Percentiles rank a stretch among this genome's conserved stretches.
phyloP scores from a whole-genome alignment of 2,329 filamentous ascomycete genomes.

The Aspergillus fumigatiaffinis region DNA sequence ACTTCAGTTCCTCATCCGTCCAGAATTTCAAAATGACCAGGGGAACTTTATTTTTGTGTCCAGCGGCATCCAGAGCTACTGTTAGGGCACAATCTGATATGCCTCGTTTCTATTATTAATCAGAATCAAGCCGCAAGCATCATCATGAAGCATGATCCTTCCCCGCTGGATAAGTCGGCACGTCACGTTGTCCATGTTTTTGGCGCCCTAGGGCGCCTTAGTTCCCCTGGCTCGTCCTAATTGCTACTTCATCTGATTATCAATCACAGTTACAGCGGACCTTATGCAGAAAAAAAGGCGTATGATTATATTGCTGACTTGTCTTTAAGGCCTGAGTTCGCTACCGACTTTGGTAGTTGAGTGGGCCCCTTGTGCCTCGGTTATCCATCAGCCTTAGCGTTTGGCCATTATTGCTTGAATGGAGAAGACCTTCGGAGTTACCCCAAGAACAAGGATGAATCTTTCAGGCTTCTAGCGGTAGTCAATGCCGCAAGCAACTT shows the following conservation, averaged over 20 bases:
- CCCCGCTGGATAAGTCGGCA: slow-evolving; percentile 25
- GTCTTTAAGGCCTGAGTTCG: background rate
- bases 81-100: too few species aligned
- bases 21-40: background rate
- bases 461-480: background rate
- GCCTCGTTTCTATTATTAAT: background rate
- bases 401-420: background rate
- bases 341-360: background rate
- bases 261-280: background rate
- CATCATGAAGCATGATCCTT: background rate
- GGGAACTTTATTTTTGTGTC: background rate
- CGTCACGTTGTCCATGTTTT: background rate
- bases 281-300: background rate
- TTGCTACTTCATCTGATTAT: background rate
- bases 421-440: background rate
- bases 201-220: background rate
- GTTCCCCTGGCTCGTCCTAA: background rate
- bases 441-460: background rate
- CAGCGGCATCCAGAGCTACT: background rate
- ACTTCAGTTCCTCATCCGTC: background rate
- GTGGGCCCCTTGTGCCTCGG: background rate
- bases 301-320: background rate
- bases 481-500: background rate
- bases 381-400: background rate
- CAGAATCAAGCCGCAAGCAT: background rate